A percentile compares a stretch with the other conserved stretches of the same genome.
Conservation (phyloP, 2,329 filamentous ascomycete species). For the Ophiostoma perfectum region DNA sequence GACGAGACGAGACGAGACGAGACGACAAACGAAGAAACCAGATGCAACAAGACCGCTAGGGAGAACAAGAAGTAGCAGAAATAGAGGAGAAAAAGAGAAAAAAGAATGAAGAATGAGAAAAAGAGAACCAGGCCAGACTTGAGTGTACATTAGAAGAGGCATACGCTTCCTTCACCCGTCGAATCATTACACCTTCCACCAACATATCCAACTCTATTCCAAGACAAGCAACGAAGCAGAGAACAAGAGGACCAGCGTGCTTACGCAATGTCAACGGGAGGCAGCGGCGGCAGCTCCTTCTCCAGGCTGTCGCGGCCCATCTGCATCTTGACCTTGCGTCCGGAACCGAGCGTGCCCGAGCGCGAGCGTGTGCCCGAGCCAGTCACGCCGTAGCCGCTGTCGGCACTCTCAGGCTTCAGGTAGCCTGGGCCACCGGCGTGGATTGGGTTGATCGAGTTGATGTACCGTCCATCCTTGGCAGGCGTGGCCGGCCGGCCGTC, state of each 20-base stretch:
- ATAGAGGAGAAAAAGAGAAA: background rate
- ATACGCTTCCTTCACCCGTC: background rate
- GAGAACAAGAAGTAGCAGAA: background rate
- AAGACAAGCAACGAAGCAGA: background rate
- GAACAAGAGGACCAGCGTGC: slow-evolving; percentile 18
- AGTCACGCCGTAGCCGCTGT: slow-evolving; percentile 43
- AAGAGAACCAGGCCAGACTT: slow-evolving; percentile 17
- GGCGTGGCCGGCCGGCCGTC: slow-evolving; percentile 39
- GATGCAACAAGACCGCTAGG: background rate
- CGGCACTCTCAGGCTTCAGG: slow-evolving; percentile 44
- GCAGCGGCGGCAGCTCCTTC: slow-evolving; percentile 56
- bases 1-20: background rate
- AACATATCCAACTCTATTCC: slow-evolving; percentile 12
- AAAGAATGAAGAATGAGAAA: slow-evolving; percentile 22
- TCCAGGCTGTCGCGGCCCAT: slow-evolving; percentile 54
- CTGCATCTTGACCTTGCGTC: slow-evolving; percentile 34
- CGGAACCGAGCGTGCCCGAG: slow-evolving; percentile 29
- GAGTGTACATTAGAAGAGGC: too few relatives aligned
- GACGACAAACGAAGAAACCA: background rate
- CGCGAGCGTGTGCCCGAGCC: slow-evolving; percentile 27
- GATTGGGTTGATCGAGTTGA: slow-evolving; percentile 35
- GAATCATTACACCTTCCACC: slow-evolving; percentile 13
- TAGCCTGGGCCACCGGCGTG: slow-evolving; percentile 40
- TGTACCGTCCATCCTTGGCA: slow-evolving; percentile 35
- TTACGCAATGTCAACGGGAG: slow-evolving; percentile 30